Evolutionary conservation across 805 yeast genomes (phyloP), one percentile per base, ranked within the genome.

Genomic region (Cyberlindnera mrakii): DNA sequence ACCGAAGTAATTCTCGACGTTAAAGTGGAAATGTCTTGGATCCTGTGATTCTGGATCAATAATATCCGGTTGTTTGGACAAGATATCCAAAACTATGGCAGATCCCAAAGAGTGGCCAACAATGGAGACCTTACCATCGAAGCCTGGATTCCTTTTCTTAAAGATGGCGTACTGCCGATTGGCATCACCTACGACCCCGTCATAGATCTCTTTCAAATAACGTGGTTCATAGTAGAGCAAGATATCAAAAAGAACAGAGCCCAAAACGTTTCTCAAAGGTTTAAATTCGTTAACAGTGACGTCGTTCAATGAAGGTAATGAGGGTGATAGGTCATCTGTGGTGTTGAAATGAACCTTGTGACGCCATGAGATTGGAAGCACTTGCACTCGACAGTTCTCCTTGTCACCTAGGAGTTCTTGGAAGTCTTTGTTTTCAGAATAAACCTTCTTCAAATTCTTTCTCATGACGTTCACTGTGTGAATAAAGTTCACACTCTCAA

Each of bases 71-170:
- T 78, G 83, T 15, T 65, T 57, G 9, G 80, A 65, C 25, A 90
- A 62, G 27, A 91, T 68, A 61, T 91, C 97, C 49, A 88, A 81
- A 2, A 81, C 69, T 30, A 91, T 85, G 0, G 91, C 85, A 3
- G 96, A 83, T 0, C 99, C 99, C 30, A 91, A 66, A 0, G 98
- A 91, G 61, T 91, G 99, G 1, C 96, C 98, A 46, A 89, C 66
- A 2, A 91, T 62, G 52, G 91, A 89, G 1, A 91, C 80, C 50
- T 81, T 77, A 0, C 96, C 96, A n/a, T 78, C 68, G 61, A 85
- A 86, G 16, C 70, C 63, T 0, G 95, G 95, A 50, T 90, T 80
- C 38, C 74, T 65, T 40, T 78, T 71, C 45, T 70, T 62, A 60
- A 80, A 91, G 30, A 73, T 61, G 5, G 68, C 62, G 59, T 78